Base-by-base conservation (phyloP, 129 eudicot genomes). In the Kitagawia praeruptora region DNA sequence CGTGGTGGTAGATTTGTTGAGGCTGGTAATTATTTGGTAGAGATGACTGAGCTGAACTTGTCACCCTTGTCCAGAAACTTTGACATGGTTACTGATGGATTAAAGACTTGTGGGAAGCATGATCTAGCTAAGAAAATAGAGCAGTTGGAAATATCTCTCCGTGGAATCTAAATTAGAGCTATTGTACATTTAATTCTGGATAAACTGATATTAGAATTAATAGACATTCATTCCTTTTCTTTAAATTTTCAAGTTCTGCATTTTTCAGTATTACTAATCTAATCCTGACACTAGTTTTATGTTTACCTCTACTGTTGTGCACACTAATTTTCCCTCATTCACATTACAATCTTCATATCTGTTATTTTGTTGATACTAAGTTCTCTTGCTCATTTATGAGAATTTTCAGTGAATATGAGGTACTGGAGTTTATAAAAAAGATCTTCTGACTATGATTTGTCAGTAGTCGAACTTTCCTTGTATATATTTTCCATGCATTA, bases 71-170 rank as follows among this genome's bases (percentile, higher is more conserved):
- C 96, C 4, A 88, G 88, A 31, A 88, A 83, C 78, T 94, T 94
- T 81, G 98, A 91, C 82, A 88, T 92, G 98, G 98, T 94, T n/a
- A 89, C 93, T 46, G 98, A 95, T 83, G 98, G 97, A 15, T 87
- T 95, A 72, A 95, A 92, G 89, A 88, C 90, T 70, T 90, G 93
- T 51, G 98, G 98, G 79, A 88, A 95, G 83, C 97, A 95, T 83
- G 96, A 92, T 84, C 69, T 95, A 81, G 98, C 97, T 78, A 88
- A 86, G 89, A 87, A 85, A 86, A 90, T 95, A 48, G 97, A 95
- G 84, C 94, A 95, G 70, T 82, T 95, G 79, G 97, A 95, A 84
- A 87, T 92, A 81, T 95, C 98, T 79, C 82, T 89, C 7, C 82
- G 93, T 40, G 96, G 98, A 41, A 80, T 77, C 73, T 95, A 88